These are phyloP conservation scores for Starmera dryadoides DNA, from an alignment of 805 yeast genomes.

Conservation along the genomic window DNA sequence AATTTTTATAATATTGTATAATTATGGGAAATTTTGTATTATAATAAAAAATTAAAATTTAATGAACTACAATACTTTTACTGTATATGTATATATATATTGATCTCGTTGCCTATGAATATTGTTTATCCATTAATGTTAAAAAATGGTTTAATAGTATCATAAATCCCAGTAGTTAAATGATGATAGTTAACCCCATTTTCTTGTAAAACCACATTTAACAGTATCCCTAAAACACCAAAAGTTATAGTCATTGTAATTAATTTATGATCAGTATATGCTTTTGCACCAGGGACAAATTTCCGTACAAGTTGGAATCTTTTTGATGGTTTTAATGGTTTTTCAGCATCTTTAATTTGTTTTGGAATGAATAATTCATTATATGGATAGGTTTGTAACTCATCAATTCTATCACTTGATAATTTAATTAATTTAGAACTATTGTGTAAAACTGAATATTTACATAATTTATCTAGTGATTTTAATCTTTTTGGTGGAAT, in stretches of 20 bases:
- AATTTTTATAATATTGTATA: too few relatives aligned
- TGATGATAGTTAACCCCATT: neutral
- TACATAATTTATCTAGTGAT: constrained; percentile 12
- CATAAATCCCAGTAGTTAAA: neutral
- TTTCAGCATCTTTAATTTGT: neutral
- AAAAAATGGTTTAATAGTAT: too few relatives aligned
- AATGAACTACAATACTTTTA: too few relatives aligned
- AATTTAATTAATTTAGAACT: constrained; percentile 7
- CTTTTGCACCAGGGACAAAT: neutral
- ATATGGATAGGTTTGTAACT: neutral
- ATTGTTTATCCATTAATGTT: too few relatives aligned
- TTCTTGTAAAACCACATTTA: neutral
- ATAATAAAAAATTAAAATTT: too few relatives aligned
- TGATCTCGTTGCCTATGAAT: too few relatives aligned
- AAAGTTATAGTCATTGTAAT: constrained; percentile 5
- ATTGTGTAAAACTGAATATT: constrained; percentile 22
- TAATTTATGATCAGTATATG: neutral
- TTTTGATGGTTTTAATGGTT: neutral
- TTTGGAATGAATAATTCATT: neutral
- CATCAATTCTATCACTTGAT: too few relatives aligned
- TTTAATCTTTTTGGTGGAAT: constrained; percentile 1
- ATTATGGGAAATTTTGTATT: too few relatives aligned
- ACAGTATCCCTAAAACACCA: constrained; percentile 4
- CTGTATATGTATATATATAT: too few relatives aligned
- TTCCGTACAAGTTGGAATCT: neutral